Base-by-base conservation (phyloP, 2,329 filamentous ascomycete genomes). In the Diplodia seriata region DNA sequence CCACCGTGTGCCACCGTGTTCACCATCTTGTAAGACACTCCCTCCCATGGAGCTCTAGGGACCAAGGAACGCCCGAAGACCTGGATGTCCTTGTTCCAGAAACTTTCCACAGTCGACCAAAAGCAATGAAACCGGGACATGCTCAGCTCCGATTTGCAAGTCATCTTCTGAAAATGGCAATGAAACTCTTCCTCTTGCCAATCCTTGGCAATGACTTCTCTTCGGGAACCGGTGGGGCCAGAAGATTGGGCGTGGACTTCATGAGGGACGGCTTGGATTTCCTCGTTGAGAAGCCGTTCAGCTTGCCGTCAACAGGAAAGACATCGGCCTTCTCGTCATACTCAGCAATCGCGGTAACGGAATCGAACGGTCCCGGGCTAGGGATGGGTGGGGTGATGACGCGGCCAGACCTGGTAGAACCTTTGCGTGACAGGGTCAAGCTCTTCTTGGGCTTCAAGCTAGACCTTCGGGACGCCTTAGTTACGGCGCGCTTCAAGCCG, bases 151-250 rank as follows among this genome's bases (percentile, higher is more conserved):
- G 47, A 55, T 18, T 12, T 55, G 50, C 62, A 43, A 55, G 38
- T 70, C 70, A 76, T 51, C 76, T 74, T 65, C 77, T 78, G 71
- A 84, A 84, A 38, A 82, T 80, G 26, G 76, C 74, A 67, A 82
- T 71, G 68, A 84, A 79, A 69, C 81, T 83, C 75, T 83, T 84
- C 68, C 82, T 76, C 74, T 83, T 84, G 64, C 77, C 76, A 54
- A 82, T 74, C 68, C 76, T 78, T n/a, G 76, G 73, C n/a, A 72
- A 72, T 14, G 73, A 68, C 29, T 70, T 70, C 68, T 78, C 73
- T 68, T 76, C 69, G 47, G 76, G 76, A 38, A 76, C 73, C 7
- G 76, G 74, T 20, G 77, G 77, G 31, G 76, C 74, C 4, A 49
- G 31, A 8, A 72, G 63, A n/a, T 70, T 70, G 4, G 69, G 65